These are phyloP conservation scores for Dendrothele bispora DNA, from an alignment of 768 basidiomycete genomes.

Conservation along the genomic window DNA sequence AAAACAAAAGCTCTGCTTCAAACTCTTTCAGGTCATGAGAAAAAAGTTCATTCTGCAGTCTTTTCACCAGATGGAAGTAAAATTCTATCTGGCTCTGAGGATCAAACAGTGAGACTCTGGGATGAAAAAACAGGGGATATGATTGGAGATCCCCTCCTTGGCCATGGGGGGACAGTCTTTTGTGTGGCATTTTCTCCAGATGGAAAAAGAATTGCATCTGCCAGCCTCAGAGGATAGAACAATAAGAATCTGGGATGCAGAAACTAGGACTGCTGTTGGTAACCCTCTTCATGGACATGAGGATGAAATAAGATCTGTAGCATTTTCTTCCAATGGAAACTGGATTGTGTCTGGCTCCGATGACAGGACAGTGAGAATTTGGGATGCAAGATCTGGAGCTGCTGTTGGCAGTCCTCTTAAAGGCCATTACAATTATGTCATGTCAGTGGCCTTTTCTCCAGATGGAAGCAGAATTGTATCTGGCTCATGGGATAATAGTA, in stretches of 20 bases:
- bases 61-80: slow-evolving; percentile 43
- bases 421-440: neutral
- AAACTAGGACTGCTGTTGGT: slow-evolving; percentile 1
- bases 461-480: slow-evolving; percentile 1
- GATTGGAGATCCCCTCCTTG: neutral
- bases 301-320: neutral
- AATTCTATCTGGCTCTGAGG: slow-evolving; percentile 22
- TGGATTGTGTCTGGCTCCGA: neutral
- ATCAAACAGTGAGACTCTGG: slow-evolving; percentile 10
- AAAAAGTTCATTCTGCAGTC: slow-evolving; percentile 21
- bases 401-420: neutral
- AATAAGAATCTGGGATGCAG: slow-evolving; percentile 11
- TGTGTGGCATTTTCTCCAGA: slow-evolving; percentile 11
- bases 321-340: neutral
- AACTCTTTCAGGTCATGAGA: slow-evolving; percentile 7
- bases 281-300: neutral
- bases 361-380: neutral
- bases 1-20: neutral
- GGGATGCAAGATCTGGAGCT: neutral
- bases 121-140: slow-evolving; percentile 5
- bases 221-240: slow-evolving; percentile 10
- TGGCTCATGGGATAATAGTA: too few relatives aligned
- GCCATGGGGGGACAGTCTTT: neutral
- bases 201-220: slow-evolving; percentile 10
- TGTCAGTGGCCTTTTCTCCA: neutral